These are phyloP conservation scores for Canna indica DNA, from an alignment of 176 grass and related monocot genomes.

Conservation along the genomic window DNA sequence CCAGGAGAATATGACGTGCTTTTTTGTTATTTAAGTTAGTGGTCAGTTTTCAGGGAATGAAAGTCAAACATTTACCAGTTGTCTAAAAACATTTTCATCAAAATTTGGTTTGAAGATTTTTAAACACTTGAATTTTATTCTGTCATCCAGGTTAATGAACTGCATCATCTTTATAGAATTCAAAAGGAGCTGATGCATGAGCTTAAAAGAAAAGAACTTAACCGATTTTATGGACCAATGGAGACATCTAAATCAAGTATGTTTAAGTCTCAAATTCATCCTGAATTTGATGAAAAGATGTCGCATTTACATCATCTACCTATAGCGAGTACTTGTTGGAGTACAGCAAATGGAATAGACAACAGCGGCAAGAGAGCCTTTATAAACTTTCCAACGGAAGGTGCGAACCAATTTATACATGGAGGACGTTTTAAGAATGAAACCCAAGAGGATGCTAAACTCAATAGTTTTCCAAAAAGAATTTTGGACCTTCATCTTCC, in stretches of 20 bases:
- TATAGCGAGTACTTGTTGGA: constrained; percentile 19
- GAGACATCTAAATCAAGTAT: constrained; percentile 54
- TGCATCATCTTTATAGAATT: constrained; percentile 79
- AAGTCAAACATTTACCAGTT: not conserved
- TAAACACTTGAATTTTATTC: constrained; percentile 19
- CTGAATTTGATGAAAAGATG: constrained; percentile 29
- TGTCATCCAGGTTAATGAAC: constrained; percentile 73
- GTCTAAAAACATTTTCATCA: not conserved
- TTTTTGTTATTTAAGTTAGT: too few relatives aligned
- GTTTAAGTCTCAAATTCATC: constrained; percentile 39
- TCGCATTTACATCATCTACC: constrained; percentile 29
- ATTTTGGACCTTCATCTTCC: constrained; percentile 59
- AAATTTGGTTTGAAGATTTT: not conserved
- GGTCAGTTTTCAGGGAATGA: too few relatives aligned
- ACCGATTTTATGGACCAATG: constrained; percentile 20
- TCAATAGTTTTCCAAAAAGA: constrained; percentile 14
- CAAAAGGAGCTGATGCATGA: constrained; percentile 74
- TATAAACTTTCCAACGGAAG: not conserved
- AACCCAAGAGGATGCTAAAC: constrained; percentile 17
- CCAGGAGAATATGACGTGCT: too few relatives aligned
- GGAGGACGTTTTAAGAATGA: not conserved
- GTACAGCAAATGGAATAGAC: constrained; percentile 19
- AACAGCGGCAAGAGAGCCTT: not conserved
- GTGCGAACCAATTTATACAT: not conserved
- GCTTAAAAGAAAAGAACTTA: constrained; percentile 36